phyloP scores from a whole-genome alignment of 2,329 filamentous ascomycete genomes.

The Fusarium sp. region DNA sequence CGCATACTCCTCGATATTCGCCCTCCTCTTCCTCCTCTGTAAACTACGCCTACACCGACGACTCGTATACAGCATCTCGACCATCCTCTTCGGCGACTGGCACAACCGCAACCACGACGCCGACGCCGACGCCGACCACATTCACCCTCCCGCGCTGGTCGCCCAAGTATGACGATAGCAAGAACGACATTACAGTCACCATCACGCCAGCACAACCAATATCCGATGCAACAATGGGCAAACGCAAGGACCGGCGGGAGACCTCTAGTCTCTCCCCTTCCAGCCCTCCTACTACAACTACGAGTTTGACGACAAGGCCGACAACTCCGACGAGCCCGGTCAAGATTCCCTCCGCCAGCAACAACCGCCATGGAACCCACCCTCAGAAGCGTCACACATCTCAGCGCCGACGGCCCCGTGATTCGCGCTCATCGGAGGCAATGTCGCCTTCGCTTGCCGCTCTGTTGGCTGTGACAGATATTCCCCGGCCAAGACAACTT shows the following conservation, averaged over 20 bases:
- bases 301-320: constrained; percentile 43
- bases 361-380: constrained; percentile 51
- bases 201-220: constrained; percentile 37
- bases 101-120: constrained; percentile 32
- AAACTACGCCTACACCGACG: constrained; percentile 11
- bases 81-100: constrained; percentile 18
- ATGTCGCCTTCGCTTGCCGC: constrained; percentile 71
- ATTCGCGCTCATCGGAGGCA: constrained; percentile 63
- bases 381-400: constrained; percentile 53
- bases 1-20: constrained; percentile 12
- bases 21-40: constrained; percentile 9
- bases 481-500: constrained; percentile 61
- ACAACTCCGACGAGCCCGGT: constrained; percentile 62
- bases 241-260: constrained; percentile 50
- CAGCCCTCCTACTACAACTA: constrained; percentile 45
- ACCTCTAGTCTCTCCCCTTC: constrained; percentile 44
- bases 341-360: constrained; percentile 63
- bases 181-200: constrained; percentile 40
- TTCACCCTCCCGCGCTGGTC: constrained; percentile 40
- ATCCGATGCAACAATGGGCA: constrained; percentile 50
- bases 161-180: constrained; percentile 48
- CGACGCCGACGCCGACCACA: constrained; percentile 32
- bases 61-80: constrained; percentile 15
- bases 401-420: constrained; percentile 52
- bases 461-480: constrained; percentile 71